Evolutionary conservation across 371 early-diverging fungal genomes (phyloP), one percentile per base, ranked within the genome.

Genomic region (Funneliformis caledonium): DNA sequence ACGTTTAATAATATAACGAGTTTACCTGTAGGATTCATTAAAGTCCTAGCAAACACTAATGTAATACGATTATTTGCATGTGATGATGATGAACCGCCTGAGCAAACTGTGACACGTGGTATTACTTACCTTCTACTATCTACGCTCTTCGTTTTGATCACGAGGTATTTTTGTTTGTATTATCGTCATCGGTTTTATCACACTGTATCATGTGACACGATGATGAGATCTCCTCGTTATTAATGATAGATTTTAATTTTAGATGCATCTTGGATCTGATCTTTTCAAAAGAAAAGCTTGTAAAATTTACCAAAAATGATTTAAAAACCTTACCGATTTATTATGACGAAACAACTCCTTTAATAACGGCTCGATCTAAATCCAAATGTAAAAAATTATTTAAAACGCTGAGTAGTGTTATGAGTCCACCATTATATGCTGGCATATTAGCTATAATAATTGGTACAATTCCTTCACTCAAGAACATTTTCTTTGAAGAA

Each of bases 51-150:
- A 37, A 78, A 81, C 64, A 87, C 86, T 45, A 60, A 82, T 0
- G 86, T 84, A 1, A 80, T 86, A 26, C 68, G 81, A 19, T 80
- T 87, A 26, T 76, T 87, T 64, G 81, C 83, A 37, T 81, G 82
- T n/a, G 85, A 83, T 64, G 77, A 81, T 1, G 45, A 73, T 22
- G 86, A 87, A 59, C 82, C 83, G 56, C 84, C 86, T 33, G 65
- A 78, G 10, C 81, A 85, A 76, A 84, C 84, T 19, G 80, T 82
- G 0, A 82, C 85, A 7, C 83, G 88, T 45, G 87, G 87, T 14
- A 82, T 87, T 9, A 84, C 87, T 0, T 88, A 87, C 37, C 85
- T 84, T 4, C 81, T 88, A 83, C 85, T 88, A 4, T 85, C 86
- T 50, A 86, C 85, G 9, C 83, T 87, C 22, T 80, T 88, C 26